Percentiles rank a stretch among this genome's conserved stretches.
Conservation (phyloP, 371 early-diverging fungal genomes). For the Mortierella sp. region DNA sequence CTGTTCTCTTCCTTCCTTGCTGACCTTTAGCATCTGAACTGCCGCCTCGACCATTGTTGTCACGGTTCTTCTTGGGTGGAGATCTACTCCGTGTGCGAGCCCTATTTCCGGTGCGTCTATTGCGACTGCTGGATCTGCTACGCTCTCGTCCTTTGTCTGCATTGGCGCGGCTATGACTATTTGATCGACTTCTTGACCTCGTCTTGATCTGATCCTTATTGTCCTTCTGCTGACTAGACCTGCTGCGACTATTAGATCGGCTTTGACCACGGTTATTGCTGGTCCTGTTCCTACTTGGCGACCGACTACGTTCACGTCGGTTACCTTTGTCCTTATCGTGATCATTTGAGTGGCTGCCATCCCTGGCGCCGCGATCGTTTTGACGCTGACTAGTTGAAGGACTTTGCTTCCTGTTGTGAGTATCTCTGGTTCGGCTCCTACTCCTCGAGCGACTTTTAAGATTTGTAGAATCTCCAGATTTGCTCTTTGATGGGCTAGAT, state of each 20-base stretch:
- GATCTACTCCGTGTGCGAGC: conserved; percentile 24
- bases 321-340: conserved; percentile 13
- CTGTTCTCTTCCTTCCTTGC: conserved; percentile 21
- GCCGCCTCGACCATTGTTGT: conserved; percentile 10
- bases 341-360: conserved; percentile 18
- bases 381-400: conserved; percentile 17
- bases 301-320: conserved; percentile 9
- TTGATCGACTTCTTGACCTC: conserved; percentile 22
- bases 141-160: conserved; percentile 14
- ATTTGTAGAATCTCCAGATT: not conserved
- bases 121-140: conserved; percentile 22
- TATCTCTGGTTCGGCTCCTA: conserved; percentile 12
- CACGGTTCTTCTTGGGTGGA: conserved; percentile 14
- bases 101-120: conserved; percentile 20
- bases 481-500: conserved; percentile 14
- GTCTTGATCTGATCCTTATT: conserved; percentile 1
- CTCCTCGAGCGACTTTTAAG: conserved; percentile 20
- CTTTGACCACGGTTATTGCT: conserved; percentile 8
- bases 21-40: conserved; percentile 20
- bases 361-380: conserved; percentile 1
- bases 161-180: conserved; percentile 14
- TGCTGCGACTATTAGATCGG: conserved; percentile 15
- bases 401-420: conserved; percentile 15
- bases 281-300: not conserved
- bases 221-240: conserved; percentile 11